Evolutionary conservation across 1,284 basidiomycete species (phyloP), one percentile per base, ranked within the genome.

Genomic region (Fomitopsis betulina): DNA sequence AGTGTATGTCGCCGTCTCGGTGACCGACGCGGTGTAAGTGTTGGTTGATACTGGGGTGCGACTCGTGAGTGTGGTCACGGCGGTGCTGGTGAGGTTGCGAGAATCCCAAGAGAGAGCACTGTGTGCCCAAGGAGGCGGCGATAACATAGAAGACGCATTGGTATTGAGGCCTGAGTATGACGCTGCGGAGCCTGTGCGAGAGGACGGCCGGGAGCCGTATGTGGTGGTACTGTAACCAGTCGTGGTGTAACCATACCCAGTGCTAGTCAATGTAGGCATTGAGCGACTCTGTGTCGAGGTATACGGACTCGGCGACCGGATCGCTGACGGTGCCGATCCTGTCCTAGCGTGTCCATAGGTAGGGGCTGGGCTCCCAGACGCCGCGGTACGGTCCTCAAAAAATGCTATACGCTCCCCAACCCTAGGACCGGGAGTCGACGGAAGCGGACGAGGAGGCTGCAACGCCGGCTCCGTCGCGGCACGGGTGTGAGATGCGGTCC

Each of bases 331-430:
- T 21, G 79, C 76, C 19, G 86, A 86, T 0, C 79, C 66, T 0
- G 78, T 75, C 25, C 85, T 78, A 15, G 78, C 70, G 66, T 86
- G 84, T 13, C 76, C 65, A 23, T 64, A 58, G n/a, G 65, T 40
- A 47, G 60, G 67, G 5, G 72, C 67, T 0, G 68, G 62, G 9
- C 70, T 70, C 15, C 69, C 65, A 30, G 71, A 69, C 1, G 63
- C 60, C 2, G 70, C 69, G 10, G 73, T 75, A 47, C 78, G 81
- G 33, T 85, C 80, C 64, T 92, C 90, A 60, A 91, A 92, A 43
- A 86, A 83, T 0, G 89, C 87, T 45, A 89, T 87, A 43, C 91
- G 77, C 58, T 88, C 84, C 15, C 80, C 86, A 0, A 87, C 80
- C 17, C 86, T 81, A 35, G 83, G 81, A 7, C 82, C 76, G 21